phyloP scores from a whole-genome alignment of 2,329 filamentous ascomycete genomes.

The Pseudogymnoascus sp. region DNA sequence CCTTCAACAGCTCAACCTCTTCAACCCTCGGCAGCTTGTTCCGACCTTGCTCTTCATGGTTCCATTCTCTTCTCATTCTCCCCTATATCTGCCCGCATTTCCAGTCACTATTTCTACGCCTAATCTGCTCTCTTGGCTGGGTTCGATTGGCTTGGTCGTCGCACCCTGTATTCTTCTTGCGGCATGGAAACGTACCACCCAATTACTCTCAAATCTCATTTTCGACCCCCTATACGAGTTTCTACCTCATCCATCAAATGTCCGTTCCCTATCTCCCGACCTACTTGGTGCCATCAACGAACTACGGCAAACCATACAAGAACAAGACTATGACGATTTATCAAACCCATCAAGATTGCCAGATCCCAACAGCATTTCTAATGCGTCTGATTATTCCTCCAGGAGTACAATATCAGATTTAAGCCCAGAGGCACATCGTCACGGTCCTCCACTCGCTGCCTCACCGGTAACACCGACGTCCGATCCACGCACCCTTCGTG shows the following conservation, averaged over 20 bases:
- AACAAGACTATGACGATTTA: conserved; percentile 7
- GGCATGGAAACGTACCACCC: conserved; percentile 21
- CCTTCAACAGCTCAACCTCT: conserved; percentile 27
- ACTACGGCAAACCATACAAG: conserved; percentile 16
- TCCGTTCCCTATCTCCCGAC: conserved; percentile 16
- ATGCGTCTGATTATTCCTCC: background rate
- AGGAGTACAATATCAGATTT: background rate
- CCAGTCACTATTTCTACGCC: conserved; percentile 12
- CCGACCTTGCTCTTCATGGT: conserved; percentile 24
- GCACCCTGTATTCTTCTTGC: conserved; percentile 24
- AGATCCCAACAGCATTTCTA: background rate
- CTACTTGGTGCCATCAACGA: conserved; percentile 21
- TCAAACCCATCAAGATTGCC: background rate
- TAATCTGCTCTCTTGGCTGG: conserved; percentile 18
- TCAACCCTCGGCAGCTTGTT: conserved; percentile 19
- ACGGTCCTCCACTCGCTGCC: background rate
- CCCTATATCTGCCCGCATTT: conserved; percentile 19
- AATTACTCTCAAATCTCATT: conserved; percentile 19
- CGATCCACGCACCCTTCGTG: conserved; percentile 25
- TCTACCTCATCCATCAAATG: conserved; percentile 25
- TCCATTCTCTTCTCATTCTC: conserved; percentile 25
- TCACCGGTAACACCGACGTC: conserved; percentile 3
- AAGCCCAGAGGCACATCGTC: background rate
- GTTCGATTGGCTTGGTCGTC: conserved; percentile 16
- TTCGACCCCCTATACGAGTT: conserved; percentile 26